Evolutionary conservation across 2,329 filamentous ascomycete species (phyloP).

Genomic region (Setomelanomma holmii): DNA sequence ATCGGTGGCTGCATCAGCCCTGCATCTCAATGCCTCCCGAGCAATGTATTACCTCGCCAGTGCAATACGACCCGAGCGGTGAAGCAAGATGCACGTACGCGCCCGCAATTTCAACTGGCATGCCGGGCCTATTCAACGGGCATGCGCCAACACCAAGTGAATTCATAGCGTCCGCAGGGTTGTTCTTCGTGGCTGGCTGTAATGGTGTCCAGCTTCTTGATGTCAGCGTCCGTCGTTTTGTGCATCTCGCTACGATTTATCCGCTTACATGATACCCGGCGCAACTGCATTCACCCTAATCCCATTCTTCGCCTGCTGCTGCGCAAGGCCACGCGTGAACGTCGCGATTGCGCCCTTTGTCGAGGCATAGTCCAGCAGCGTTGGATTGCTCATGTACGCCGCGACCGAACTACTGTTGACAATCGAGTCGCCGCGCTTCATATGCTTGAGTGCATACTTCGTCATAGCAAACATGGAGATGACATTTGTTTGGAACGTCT

Average conservation of each 20-base stretch:
- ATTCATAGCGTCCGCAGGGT: conserved; percentile 18
- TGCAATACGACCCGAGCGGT: conserved; percentile 25
- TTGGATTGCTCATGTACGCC: conserved; percentile 76
- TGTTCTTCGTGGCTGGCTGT: conserved; percentile 19
- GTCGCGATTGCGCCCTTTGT: conserved; percentile 78
- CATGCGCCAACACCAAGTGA: conserved; percentile 24
- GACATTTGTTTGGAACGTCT: conserved; percentile 74
- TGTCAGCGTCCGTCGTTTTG: background rate
- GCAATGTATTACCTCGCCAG: conserved; percentile 24
- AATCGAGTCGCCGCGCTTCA: conserved; percentile 73
- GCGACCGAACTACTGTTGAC: conserved; percentile 85
- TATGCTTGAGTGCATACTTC: conserved; percentile 75
- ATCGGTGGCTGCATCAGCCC: too few species aligned
- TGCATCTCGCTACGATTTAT: too few species aligned
- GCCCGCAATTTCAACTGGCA: conserved; percentile 28
- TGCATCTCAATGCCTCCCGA: conserved; percentile 30
- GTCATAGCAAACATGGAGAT: conserved; percentile 78
- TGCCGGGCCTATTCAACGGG: conserved; percentile 23
- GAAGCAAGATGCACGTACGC: conserved; percentile 27
- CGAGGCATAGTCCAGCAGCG: conserved; percentile 79
- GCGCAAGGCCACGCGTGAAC: conserved; percentile 76
- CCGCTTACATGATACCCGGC: conserved; percentile 64
- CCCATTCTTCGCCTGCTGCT: conserved; percentile 72
- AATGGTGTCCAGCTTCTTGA: conserved; percentile 22
- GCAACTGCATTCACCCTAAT: conserved; percentile 78